A percentile compares a stretch with the other conserved stretches of the same genome.
phyloP scores from a whole-genome alignment of 805 yeast species.

The Yarrowia phangngaensis region DNA sequence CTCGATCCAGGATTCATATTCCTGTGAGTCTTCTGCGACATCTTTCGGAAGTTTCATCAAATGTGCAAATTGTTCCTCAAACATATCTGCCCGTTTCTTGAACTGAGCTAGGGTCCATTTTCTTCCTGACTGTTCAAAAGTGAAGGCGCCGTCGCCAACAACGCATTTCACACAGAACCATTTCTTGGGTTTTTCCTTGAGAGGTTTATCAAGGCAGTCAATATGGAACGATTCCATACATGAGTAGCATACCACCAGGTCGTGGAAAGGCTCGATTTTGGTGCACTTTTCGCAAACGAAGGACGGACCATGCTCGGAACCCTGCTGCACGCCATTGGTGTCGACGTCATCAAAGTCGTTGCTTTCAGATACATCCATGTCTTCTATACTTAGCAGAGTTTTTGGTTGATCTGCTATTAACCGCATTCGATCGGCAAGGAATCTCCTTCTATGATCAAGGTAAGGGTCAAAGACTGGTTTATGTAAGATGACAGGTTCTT shows the following conservation, averaged over 20 bases:
- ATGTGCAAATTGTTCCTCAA: constrained; percentile 44
- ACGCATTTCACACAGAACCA: constrained; percentile 86
- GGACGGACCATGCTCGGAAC: constrained; percentile 1
- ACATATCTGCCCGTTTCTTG: constrained; percentile 51
- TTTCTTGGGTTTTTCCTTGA: constrained; percentile 43
- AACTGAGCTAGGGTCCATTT: constrained; percentile 60
- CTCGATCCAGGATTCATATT: constrained; percentile 35
- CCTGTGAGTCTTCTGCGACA: constrained; percentile 27
- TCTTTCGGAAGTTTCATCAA: constrained; percentile 27
- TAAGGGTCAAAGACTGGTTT: constrained; percentile 10
- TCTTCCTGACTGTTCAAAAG: constrained; percentile 64
- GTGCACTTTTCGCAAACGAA: constrained; percentile 35
- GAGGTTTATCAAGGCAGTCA: constrained; percentile 62
- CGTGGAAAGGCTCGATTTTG: constrained; percentile 3
- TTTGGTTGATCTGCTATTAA: constrained; percentile 10
- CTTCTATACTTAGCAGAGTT: constrained; percentile 14
- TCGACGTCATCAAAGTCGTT: constrained; percentile 5
- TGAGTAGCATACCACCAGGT: constrained; percentile 53
- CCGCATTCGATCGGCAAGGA: constrained; percentile 2
- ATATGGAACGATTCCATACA: constrained; percentile 69
- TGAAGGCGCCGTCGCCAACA: constrained; percentile 83
- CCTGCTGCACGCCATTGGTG: neutral
- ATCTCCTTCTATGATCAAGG: constrained; percentile 9
- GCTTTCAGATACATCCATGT: constrained; percentile 7
- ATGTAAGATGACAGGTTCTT: neutral